These are phyloP conservation scores for Coelastrella sp. DNA, from an alignment of 139 green algal genomes.

Conservation along the genomic window DNA sequence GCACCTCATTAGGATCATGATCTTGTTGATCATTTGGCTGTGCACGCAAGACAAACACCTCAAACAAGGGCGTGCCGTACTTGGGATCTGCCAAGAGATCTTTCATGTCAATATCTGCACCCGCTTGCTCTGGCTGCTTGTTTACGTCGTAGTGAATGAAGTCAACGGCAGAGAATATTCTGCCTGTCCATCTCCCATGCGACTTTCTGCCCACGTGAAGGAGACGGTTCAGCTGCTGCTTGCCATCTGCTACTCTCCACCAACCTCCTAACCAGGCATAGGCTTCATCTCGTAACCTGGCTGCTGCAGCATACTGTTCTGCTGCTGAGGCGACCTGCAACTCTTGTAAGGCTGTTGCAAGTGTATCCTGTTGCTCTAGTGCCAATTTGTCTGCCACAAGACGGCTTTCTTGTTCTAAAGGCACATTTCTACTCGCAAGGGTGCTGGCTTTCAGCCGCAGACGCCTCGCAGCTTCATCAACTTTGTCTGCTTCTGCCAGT, in stretches of 20 bases:
- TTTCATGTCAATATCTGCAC: slow-evolving; percentile 14
- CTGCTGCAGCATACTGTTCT: slow-evolving; percentile 10
- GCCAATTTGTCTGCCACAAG: slow-evolving; percentile 7
- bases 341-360: not conserved
- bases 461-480: slow-evolving; percentile 4
- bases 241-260: not conserved
- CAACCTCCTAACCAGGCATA: slow-evolving; percentile 28
- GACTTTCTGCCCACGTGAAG: slow-evolving; percentile 14
- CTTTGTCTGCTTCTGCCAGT: not conserved
- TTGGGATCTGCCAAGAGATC: slow-evolving; percentile 9
- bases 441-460: slow-evolving; percentile 7
- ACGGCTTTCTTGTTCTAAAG: not conserved
- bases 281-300: slow-evolving; percentile 8
- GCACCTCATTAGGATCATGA: not conserved
- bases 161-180: slow-evolving; percentile 13
- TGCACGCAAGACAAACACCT: slow-evolving; percentile 8
- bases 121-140: not conserved
- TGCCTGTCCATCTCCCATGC: not conserved
- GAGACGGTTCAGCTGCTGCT: not conserved
- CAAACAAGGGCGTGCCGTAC: slow-evolving; percentile 23
- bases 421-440: not conserved
- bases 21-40: not conserved
- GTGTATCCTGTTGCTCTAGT: not conserved
- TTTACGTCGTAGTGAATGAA: slow-evolving; percentile 16
- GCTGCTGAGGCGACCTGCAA: not conserved